Percentiles rank a stretch among this genome's conserved stretches.
phyloP scores from a whole-genome alignment of 139 green algal species.

The Chlorella sp. region DNA sequence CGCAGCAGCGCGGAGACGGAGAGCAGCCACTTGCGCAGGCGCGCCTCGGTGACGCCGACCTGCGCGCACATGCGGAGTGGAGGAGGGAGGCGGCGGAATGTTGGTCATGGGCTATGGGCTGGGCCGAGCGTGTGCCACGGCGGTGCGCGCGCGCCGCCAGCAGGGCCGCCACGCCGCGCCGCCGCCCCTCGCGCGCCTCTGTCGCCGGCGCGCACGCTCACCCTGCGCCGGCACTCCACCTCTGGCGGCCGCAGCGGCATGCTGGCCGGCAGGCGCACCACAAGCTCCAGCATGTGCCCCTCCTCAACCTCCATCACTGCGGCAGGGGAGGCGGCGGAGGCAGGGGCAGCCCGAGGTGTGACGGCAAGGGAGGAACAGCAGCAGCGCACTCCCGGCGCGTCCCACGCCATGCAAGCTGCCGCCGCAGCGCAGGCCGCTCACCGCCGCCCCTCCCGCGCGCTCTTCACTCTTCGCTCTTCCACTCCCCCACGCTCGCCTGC shows the following conservation, averaged over 20 bases:
- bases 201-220: too few species aligned
- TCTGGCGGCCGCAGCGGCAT: conserved; percentile 80
- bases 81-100: background rate
- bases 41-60: conserved; percentile 80
- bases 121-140: too few species aligned
- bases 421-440: background rate
- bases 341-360: background rate
- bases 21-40: conserved; percentile 95
- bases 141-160: too few species aligned
- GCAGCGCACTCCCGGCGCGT: too few species aligned
- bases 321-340: too few species aligned
- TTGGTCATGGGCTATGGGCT: too few species aligned
- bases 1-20: conserved; percentile 83
- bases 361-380: background rate
- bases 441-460: background rate
- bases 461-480: too few species aligned
- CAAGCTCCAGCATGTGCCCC: conserved; percentile 80
- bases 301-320: conserved; percentile 83
- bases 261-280: conserved; percentile 76
- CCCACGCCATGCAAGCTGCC: background rate
- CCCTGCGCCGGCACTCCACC: conserved; percentile 68
- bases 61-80: conserved; percentile 39
- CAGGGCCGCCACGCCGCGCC: too few species aligned
- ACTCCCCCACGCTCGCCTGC: too few species aligned
- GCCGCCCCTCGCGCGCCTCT: too few species aligned